Evolutionary conservation across 306 rosid genomes (phyloP), one percentile per base, ranked within the genome.

Genomic region (Malus sylvestris): DNA sequence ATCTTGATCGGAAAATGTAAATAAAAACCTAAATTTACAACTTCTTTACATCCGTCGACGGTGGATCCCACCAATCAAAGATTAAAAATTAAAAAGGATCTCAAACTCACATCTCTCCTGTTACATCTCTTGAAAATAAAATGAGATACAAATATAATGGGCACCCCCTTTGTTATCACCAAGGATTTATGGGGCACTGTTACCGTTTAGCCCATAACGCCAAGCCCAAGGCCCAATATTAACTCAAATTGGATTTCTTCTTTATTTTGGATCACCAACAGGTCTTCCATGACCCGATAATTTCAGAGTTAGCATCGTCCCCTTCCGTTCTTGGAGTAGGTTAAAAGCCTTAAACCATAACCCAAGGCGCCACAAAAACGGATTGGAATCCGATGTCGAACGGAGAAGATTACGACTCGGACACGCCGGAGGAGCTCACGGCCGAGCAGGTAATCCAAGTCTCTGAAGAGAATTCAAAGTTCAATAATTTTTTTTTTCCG

Each of bases 391-490:
- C 63, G 78, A 85, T 90, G 96, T 87, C 90, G 78, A 87, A 80
- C 70, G 59, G 77, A 72, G 91, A 87, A 74, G 91, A 66, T 22
- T 66, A 75, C 71, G 90, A 90, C 33, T 93, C 90, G 5, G 96
- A 93, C 38, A 87, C 88, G 30, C 97, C 97, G 12, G 97, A 93
- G 81, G 97, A 93, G 76, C 80, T 93, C 81, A 89, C 98, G 18
- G 91, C 93, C 7, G 92, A 81, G 67, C 92, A 88, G 92, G 92
- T 85, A 58, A 2, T 62, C 42, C 1, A 10, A 10, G 2, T 15
- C 53, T 67, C 23, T 51, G 8, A 25, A 42, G 8, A 45, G 35
- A 11, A 52, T 74, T 6, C 0, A 63, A 46, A 30, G 33, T 29
- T 62, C 42, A 38, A 38, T 8, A 27, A 27, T 33, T 19, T 9